These are phyloP conservation scores for Podospora anserina DNA, from an alignment of 495 filamentous ascomycete species.

Conservation along the genomic window DNA sequence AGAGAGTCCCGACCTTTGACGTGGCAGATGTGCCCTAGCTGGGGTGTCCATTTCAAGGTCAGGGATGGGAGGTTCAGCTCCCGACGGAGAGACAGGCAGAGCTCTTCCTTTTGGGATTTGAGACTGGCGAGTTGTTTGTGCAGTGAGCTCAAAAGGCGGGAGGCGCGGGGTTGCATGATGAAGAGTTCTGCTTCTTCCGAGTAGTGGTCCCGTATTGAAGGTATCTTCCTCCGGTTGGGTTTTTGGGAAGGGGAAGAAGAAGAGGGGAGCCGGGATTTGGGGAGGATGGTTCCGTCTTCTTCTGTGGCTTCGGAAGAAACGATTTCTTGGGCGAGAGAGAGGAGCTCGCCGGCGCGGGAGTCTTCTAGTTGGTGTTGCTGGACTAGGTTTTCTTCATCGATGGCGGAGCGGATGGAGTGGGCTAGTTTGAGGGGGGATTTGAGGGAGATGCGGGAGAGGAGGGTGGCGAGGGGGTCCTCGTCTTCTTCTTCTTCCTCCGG, in stretches of 20 bases:
- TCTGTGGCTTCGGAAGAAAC: slow-evolving; percentile 56
- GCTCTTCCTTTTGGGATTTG: slow-evolving; percentile 51
- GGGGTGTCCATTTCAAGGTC: slow-evolving; percentile 78
- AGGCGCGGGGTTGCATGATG: slow-evolving; percentile 82
- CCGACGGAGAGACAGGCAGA: slow-evolving; percentile 58
- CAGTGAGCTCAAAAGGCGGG: slow-evolving; percentile 56
- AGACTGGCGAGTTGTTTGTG: slow-evolving; percentile 63
- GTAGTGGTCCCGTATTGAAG: slow-evolving; percentile 49
- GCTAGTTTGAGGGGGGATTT: slow-evolving; percentile 67
- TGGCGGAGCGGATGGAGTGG: slow-evolving; percentile 64
- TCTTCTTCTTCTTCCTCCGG: slow-evolving; percentile 6
- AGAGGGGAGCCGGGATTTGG: slow-evolving; percentile 29
- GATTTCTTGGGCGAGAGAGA: slow-evolving; percentile 65
- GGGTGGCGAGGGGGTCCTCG: slow-evolving; percentile 44
- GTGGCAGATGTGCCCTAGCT: slow-evolving; percentile 83
- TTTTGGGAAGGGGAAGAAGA: slow-evolving; percentile 23
- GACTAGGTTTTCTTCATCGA: slow-evolving; percentile 89
- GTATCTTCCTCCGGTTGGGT: slow-evolving; percentile 39
- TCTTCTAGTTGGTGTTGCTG: slow-evolving; percentile 75
- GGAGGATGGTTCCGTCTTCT: slow-evolving; percentile 38
- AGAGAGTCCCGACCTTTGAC: slow-evolving; percentile 71
- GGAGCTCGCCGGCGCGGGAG: slow-evolving; percentile 62
- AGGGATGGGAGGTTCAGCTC: slow-evolving; percentile 55
- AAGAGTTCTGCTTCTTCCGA: slow-evolving; percentile 63
- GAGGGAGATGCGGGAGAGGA: slow-evolving; percentile 64